Evolutionary conservation across 1,284 basidiomycete species (phyloP).

Genomic region (Phellinidium pouzarii): DNA sequence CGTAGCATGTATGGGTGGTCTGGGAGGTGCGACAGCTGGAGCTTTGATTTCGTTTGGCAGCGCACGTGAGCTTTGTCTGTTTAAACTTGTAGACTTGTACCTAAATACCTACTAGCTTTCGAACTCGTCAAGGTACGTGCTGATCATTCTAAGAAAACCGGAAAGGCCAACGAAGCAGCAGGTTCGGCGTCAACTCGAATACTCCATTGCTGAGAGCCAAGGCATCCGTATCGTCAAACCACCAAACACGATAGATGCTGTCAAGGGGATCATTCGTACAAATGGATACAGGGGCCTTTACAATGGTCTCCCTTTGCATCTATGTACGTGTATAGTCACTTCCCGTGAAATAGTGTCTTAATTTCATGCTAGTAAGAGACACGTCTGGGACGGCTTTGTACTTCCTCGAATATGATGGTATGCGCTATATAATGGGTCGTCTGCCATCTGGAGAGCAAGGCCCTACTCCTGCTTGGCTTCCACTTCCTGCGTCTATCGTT

Average conservation of each 20-base stretch:
- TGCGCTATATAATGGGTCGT: constrained; percentile 72
- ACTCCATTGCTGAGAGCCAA: constrained; percentile 79
- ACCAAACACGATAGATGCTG: constrained; percentile 68
- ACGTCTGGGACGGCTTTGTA: constrained; percentile 79
- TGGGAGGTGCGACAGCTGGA: constrained; percentile 78
- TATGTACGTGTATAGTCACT: constrained; percentile 41
- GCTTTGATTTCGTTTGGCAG: constrained; percentile 78
- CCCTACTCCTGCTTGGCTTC: constrained; percentile 67
- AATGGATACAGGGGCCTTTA: constrained; percentile 73
- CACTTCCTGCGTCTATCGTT: constrained; percentile 67
- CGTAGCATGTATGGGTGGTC: constrained; percentile 68
- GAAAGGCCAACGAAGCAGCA: constrained; percentile 26
- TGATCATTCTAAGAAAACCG: background rate
- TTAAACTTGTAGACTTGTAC: constrained; percentile 13
- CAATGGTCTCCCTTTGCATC: constrained; percentile 79
- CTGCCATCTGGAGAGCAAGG: constrained; percentile 69
- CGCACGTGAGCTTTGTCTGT: constrained; percentile 56
- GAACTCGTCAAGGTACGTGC: constrained; percentile 75
- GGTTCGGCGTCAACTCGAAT: constrained; percentile 91
- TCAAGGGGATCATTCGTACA: constrained; percentile 57
- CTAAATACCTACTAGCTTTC: constrained; percentile 52
- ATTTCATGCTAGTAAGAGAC: constrained; percentile 55
- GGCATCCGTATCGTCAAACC: constrained; percentile 61
- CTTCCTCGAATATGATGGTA: constrained; percentile 82
- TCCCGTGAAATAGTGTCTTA: background rate